Evolutionary conservation across 2,329 filamentous ascomycete species (phyloP), one percentile per base, ranked within the genome.

Genomic region (Fusarium sublunatum): DNA sequence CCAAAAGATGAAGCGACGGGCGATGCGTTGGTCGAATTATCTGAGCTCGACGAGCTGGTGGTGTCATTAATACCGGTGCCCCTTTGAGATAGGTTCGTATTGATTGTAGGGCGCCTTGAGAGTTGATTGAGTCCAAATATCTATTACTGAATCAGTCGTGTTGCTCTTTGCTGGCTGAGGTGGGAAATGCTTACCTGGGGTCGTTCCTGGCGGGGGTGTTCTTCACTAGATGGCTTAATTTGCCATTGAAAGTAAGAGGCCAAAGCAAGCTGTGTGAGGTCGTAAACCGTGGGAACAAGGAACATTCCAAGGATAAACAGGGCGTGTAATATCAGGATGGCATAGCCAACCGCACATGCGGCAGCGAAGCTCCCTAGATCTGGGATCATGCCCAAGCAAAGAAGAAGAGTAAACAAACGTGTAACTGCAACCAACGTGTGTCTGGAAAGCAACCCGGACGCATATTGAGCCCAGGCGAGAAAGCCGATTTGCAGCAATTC

Each of bases 261-360:
- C 0, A 46, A 6, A 3, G 43, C 49, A 47, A 70, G 53, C 8
- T 31, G 28, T 1, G 19, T 34, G 8, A 68, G 41, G 3, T 65
- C 64, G 19, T 45, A 55, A 2, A 39, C 9, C 1, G 66, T 51
- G 5, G 68, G 68, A 7, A 58, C 29, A 32, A 70, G 53, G 29
- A 70, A 70, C 51, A 70, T 43, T 38, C 41, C 49, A 2, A 47
- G 8, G 5, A 70, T 36, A 24, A 91, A 78, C 6, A 91, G 75
- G 3, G 81, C 86, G 72, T 92, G 89, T 5, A 91, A 77, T 2
- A 88, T 72, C 15, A 92, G 78, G 35, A 91, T 87, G 12, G 85
- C 78, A 70, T 91, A 92, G 8, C 88, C 90, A 39, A 91, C 84
- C 83, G 86, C 91, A 13, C 88, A 88, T 65, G 86, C 87, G 1